Evolutionary conservation across 208 protist species (phyloP).

Genomic region (Naegleria lovaniensis): DNA sequence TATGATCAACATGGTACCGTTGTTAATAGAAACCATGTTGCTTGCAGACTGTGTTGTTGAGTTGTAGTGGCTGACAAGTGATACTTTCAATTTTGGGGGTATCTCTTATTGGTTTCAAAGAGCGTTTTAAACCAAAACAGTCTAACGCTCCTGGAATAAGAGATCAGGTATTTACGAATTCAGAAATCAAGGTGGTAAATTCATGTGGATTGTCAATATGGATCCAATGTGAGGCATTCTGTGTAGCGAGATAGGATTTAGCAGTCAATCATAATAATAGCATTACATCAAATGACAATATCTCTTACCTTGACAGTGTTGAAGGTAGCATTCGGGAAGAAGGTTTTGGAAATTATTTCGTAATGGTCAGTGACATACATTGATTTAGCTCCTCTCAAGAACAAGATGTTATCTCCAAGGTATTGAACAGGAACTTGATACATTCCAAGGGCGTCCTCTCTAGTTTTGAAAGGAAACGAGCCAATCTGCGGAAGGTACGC

Average conservation of each 20-base stretch:
- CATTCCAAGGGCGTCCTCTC: background rate
- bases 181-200: background rate
- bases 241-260: background rate
- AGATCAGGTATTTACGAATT: background rate
- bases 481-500: background rate
- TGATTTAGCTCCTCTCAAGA: background rate
- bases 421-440: background rate
- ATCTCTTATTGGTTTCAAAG: too few relatives aligned
- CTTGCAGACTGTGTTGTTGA: too few relatives aligned
- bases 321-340: background rate
- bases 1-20: too few relatives aligned
- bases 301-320: background rate
- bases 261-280: too few relatives aligned
- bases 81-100: too few relatives aligned
- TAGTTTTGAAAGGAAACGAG: background rate
- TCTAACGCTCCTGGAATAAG: too few relatives aligned
- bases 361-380: background rate
- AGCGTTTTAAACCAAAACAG: too few relatives aligned
- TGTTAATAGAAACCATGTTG: too few relatives aligned
- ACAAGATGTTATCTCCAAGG: background rate
- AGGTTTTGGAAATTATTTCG: background rate
- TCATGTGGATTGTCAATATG: background rate
- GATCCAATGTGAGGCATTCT: background rate
- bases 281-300: too few relatives aligned
- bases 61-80: too few relatives aligned